Evolutionary conservation across 2,329 filamentous ascomycete species (phyloP).

Genomic region (Massarina eburnea): DNA sequence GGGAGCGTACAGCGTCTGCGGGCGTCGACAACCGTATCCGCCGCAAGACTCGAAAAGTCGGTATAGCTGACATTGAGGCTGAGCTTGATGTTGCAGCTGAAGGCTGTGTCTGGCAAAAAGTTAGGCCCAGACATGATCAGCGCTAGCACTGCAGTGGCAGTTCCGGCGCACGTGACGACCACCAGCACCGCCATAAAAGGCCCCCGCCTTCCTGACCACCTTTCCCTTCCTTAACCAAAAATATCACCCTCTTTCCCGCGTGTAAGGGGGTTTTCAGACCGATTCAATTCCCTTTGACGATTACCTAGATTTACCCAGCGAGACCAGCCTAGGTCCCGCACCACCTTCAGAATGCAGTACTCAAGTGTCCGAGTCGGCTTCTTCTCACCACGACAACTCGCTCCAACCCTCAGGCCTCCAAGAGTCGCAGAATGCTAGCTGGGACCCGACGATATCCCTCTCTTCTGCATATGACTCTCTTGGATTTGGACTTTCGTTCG

Average conservation of each 20-base stretch:
- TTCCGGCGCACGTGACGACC: not conserved
- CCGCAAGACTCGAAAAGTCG: conserved; percentile 29
- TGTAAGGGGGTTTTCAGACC: conserved; percentile 35
- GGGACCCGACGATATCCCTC: conserved; percentile 30
- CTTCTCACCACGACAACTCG: conserved; percentile 30
- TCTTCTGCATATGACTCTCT: conserved; percentile 24
- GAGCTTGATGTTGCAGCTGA: conserved; percentile 15
- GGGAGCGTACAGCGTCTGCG: conserved; percentile 25
- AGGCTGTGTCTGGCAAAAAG: conserved; percentile 22
- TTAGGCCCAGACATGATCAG: not conserved
- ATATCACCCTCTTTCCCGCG: conserved; percentile 35
- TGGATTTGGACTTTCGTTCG: conserved; percentile 13
- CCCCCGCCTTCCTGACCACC: conserved; percentile 12
- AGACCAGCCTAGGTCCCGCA: conserved; percentile 33
- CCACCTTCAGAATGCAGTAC: conserved; percentile 36
- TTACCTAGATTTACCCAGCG: conserved; percentile 39
- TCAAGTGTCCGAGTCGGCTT: conserved; percentile 24
- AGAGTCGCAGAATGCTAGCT: conserved; percentile 28
- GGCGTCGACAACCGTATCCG: conserved; percentile 19
- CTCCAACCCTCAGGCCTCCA: conserved; percentile 23
- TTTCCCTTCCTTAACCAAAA: conserved; percentile 25
- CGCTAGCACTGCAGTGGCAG: conserved; percentile 2
- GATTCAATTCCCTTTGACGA: conserved; percentile 42
- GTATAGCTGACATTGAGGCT: conserved; percentile 34
- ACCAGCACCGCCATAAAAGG: conserved; percentile 19